Conservation (phyloP, 176 grass and related monocot species). For the Echinochloa phyllopogon region DNA sequence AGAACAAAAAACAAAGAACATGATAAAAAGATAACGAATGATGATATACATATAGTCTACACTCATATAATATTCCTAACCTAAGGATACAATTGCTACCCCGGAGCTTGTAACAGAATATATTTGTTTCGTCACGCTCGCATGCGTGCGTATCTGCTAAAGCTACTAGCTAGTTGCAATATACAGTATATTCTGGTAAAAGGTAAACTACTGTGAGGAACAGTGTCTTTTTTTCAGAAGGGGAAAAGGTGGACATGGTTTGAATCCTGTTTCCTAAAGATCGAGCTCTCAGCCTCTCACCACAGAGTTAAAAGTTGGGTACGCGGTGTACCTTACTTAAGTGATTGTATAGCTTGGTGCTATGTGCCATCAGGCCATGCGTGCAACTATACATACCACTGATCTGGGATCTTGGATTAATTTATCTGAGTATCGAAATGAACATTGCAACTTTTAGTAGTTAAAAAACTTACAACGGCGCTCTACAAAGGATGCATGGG, state of each 20-base stretch:
- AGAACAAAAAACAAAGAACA: slow-evolving; percentile 39
- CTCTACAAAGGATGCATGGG: too few species aligned
- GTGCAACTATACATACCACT: too few species aligned
- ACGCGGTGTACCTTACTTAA: too few species aligned
- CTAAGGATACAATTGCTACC: slow-evolving; percentile 8
- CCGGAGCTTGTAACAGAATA: background rate
- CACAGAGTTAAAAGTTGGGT: background rate
- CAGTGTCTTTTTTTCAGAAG: background rate
- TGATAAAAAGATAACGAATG: slow-evolving; percentile 38
- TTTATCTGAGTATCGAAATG: too few species aligned
- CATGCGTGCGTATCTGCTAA: background rate
- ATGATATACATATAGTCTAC: slow-evolving; percentile 4
- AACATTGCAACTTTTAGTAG: too few species aligned
- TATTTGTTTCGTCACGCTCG: background rate
- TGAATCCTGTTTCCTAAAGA: background rate
- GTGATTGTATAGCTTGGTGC: background rate
- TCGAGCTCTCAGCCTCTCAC: background rate
- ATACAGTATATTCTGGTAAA: background rate
- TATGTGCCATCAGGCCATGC: background rate
- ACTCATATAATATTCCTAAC: slow-evolving; percentile 12
- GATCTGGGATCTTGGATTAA: too few species aligned
- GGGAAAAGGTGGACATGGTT: background rate
- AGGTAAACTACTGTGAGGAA: background rate
- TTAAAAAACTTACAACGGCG: too few species aligned
- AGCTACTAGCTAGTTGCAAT: background rate